A percentile compares a stretch with the other conserved stretches of the same genome.
Conservation (phyloP, 2,329 filamentous ascomycete species). For the Phialophora macrospora region DNA sequence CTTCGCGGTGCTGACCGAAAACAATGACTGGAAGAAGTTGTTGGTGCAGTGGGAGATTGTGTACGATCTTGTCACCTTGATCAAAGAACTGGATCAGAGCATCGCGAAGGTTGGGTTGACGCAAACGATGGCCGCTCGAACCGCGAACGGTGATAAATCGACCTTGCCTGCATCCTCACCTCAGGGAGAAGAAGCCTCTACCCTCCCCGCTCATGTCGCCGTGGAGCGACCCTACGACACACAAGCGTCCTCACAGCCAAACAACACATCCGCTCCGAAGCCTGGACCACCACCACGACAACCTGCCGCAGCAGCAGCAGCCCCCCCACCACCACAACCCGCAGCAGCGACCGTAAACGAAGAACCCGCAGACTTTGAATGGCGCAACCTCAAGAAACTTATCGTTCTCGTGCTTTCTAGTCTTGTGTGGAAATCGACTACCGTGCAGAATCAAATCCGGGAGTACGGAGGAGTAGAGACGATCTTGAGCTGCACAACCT, state of each 20-base stretch:
- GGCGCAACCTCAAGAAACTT: conserved; percentile 87
- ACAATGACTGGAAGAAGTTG: conserved; percentile 78
- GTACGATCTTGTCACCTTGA: conserved; percentile 83
- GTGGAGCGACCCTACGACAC: conserved; percentile 70
- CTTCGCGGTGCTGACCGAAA: conserved; percentile 85
- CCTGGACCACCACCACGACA: conserved; percentile 14
- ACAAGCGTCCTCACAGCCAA: conserved; percentile 7
- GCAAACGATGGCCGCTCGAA: conserved; percentile 26
- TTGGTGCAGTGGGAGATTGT: conserved; percentile 91
- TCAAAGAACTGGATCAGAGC: conserved; percentile 84
- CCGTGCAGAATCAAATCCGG: conserved; percentile 86
- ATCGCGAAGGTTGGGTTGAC: conserved; percentile 73
- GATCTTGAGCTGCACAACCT: conserved; percentile 84
- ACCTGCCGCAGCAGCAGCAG: conserved; percentile 39
- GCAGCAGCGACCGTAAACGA: conserved; percentile 57
- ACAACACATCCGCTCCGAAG: conserved; percentile 14
- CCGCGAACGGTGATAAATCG: conserved; percentile 19
- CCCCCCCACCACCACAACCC: conserved; percentile 48
- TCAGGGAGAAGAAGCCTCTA: conserved; percentile 36
- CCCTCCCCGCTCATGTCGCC: conserved; percentile 50
- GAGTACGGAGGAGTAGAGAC: conserved; percentile 83
- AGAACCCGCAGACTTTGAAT: conserved; percentile 69
- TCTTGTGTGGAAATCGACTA: conserved; percentile 82
- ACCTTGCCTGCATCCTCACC: background rate
- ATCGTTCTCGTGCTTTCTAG: conserved; percentile 89